Evolutionary conservation across 23 red algal genomes (phyloP).

Genomic region (Rhodosorus marinus): DNA sequence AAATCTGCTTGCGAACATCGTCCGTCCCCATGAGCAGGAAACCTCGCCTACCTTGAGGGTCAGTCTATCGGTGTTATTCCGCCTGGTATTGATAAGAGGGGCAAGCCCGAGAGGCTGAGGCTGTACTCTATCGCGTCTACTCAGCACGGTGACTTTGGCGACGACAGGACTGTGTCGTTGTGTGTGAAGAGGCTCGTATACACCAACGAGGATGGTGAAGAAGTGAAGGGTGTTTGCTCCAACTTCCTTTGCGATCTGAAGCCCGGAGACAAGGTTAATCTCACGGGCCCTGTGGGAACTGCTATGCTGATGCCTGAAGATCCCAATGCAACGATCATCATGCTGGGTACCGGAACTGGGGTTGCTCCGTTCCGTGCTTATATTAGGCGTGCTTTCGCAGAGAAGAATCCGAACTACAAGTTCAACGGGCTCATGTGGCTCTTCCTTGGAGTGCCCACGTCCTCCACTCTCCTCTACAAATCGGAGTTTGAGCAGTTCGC

Average conservation of each 20-base stretch:
- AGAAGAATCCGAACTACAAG: constrained; percentile 72
- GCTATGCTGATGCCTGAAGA: constrained; percentile 90
- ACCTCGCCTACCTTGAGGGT: constrained; percentile 78
- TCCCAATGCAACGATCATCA: constrained; percentile 87
- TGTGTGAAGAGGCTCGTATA: constrained; percentile 91
- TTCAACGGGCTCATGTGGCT: constrained; percentile 93
- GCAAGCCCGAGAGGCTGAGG: constrained; percentile 72
- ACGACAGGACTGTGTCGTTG: constrained; percentile 70
- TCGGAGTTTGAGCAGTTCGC: constrained; percentile 92
- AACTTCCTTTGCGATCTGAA: constrained; percentile 91
- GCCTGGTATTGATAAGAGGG: constrained; percentile 68
- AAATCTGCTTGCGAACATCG: too few relatives aligned
- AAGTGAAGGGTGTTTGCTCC: constrained; percentile 81
- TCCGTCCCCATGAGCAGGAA: too few relatives aligned
- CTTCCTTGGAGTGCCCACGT: constrained; percentile 88
- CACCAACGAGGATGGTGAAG: constrained; percentile 53
- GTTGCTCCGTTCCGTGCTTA: constrained; percentile 91
- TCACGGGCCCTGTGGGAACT: constrained; percentile 82
- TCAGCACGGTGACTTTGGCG: constrained; percentile 73
- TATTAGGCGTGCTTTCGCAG: constrained; percentile 72
- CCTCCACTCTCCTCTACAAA: constrained; percentile 70
- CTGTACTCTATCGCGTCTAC: constrained; percentile 96
- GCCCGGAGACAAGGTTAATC: constrained; percentile 58
- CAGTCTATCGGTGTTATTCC: constrained; percentile 92
- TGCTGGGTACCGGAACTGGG: constrained; percentile 92